Evolutionary conservation across 495 filamentous ascomycete genomes (phyloP).

Genomic region (Penicillium arizonense): DNA sequence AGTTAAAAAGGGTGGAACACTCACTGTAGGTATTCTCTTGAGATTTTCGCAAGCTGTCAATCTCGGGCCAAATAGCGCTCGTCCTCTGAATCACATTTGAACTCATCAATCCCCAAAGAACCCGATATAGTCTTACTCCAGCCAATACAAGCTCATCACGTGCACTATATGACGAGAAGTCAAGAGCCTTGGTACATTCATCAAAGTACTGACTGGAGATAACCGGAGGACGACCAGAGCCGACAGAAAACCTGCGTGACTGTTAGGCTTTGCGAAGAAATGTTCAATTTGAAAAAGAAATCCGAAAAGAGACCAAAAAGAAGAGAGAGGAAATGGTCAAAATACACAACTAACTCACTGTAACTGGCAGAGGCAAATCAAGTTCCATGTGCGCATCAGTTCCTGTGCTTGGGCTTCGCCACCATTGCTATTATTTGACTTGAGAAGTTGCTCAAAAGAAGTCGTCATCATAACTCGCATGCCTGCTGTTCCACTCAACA

Average conservation of each 20-base stretch:
- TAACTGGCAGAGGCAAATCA: conserved; percentile 18
- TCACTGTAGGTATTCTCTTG: conserved; percentile 17
- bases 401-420: conserved; percentile 4
- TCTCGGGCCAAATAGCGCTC: conserved; percentile 9
- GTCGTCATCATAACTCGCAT: conserved; percentile 18
- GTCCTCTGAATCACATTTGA: conserved; percentile 8
- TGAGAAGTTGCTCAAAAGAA: conserved; percentile 8
- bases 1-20: background rate
- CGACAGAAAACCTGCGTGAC: conserved; percentile 11
- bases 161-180: conserved; percentile 12
- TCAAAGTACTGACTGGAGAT: conserved; percentile 16
- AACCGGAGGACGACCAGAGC: conserved; percentile 15
- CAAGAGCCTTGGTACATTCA: conserved; percentile 13
- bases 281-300: too few relatives aligned
- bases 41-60: conserved; percentile 9
- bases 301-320: too few relatives aligned
- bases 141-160: conserved; percentile 15
- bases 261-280: background rate
- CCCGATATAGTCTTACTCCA: conserved; percentile 12
- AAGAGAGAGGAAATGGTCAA: background rate
- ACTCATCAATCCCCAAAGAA: conserved; percentile 12
- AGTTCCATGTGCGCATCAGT: conserved; percentile 16
- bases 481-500: conserved; percentile 14
- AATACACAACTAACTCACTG: conserved; percentile 4
- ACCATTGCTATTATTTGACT: background rate